Percentiles rank a stretch among this genome's conserved stretches.
These are phyloP conservation scores for Falciphora oryzae DNA, from an alignment of 2,329 filamentous ascomycete genomes.

Conservation along the genomic window DNA sequence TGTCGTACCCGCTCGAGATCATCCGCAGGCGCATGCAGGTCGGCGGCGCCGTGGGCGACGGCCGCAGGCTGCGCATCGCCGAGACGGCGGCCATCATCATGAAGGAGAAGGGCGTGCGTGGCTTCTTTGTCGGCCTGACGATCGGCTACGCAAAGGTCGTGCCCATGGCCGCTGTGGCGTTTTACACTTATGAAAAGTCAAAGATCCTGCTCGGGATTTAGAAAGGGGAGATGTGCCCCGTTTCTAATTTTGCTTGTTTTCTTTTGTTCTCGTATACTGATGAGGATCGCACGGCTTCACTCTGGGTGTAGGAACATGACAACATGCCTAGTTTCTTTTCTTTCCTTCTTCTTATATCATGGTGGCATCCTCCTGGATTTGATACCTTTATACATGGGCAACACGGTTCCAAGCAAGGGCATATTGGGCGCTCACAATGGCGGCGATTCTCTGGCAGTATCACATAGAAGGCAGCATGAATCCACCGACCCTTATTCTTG, in stretches of 20 bases:
- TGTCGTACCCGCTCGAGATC: conserved; percentile 90
- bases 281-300: no score
- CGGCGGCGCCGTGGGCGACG: conserved; percentile 87
- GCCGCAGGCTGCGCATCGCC: conserved; percentile 66
- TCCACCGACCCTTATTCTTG: neutral
- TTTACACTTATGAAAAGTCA: conserved; percentile 60
- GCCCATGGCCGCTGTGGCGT: conserved; percentile 72
- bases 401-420: neutral
- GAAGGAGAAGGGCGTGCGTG: conserved; percentile 66
- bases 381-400: neutral
- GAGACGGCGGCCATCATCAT: conserved; percentile 76
- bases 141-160: conserved; percentile 95
- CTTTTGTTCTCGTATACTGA: neutral
- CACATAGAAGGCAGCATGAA: neutral
- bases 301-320: no score
- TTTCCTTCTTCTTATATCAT: neutral
- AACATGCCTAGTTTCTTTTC: neutral
- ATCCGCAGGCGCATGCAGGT: conserved; percentile 94
- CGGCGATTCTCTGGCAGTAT: neutral
- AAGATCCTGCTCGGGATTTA: conserved; percentile 63
- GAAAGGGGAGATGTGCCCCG: conserved; percentile 10
- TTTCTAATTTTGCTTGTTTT: no score
- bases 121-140: conserved; percentile 88
- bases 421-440: neutral
- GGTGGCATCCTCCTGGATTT: neutral